Base-by-base conservation (phyloP, 2,329 filamentous ascomycete species). In the Alternaria incomplexa region DNA sequence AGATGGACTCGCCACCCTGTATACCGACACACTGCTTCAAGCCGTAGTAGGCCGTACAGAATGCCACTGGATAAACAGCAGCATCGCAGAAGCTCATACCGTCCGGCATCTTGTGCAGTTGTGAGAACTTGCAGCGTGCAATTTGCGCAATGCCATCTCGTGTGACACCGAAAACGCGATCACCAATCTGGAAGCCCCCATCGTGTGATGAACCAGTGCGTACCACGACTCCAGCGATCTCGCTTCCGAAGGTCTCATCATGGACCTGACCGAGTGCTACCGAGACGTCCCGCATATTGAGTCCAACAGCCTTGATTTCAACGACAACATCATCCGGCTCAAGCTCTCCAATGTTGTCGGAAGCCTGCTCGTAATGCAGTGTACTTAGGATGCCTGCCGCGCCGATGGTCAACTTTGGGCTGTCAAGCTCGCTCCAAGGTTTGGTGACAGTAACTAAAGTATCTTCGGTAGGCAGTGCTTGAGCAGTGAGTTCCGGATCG, bases 211-310 rank as follows among this genome's bases (percentile, higher is more conserved):
- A 45, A 4, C 56, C 55, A 13, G 32, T 56, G 46, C 44, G 46
- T 4, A 52, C n/a, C n/a, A 73, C 62, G 12, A 68, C 32, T 26
- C 70, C 70, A 17, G 69, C 67, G n/a, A 62, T 68, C 10, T 68
- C 64, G 13, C 40, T 66, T 13, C 65, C 70, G 26, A 68, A 60
- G 3, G 40, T 25, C 17, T 67, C 61, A 7, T 64, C 64, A 23
- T 63, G 54, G 5, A 69, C 45, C 44, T 80, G 77, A 6, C 80
- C 80, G 10, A 70, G 58, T 5, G 68, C 59, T 9, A 68, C 52
- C 7, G 67, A 47, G 17, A 68, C 25, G 44, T 76, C 73, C 23
- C 65, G 65, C 52, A 54, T 67, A 26, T 67, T 73, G 22, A 73
- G 51, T 2, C 69, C 70, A 5, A 62, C 50, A 5, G 68, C 67